Evolutionary conservation across 345 rosid genomes (phyloP), one percentile per base, ranked within the genome.

Genomic region (Syzygium grande): DNA sequence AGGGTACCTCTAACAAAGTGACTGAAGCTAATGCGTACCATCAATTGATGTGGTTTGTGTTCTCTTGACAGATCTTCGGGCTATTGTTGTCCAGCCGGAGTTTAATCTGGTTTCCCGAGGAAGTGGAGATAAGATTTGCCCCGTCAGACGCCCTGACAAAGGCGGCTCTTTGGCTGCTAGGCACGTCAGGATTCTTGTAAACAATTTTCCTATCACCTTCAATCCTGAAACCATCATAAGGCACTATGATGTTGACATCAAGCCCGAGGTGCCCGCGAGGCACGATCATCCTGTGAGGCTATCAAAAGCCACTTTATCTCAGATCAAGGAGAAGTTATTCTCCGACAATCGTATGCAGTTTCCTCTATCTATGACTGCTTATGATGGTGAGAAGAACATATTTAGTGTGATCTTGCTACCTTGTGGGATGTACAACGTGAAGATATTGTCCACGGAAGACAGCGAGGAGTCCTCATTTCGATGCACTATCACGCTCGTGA

Each of bases 351-450:
- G 93, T 5, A 22, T 63, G 16, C 53, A 80, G 27, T 95, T 97
- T 85, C 97, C 98, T 11, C 53, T 91, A 9, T 85, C 92, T 19
- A 93, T 92, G 96, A 96, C 97, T 5, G 96, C 95, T 9, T 96
- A 97, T 88, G 98, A 96, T 88, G 97, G 98, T 52, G 96, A 96
- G 92, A 95, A 95, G 94, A 97, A 94, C 89, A 95, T 96, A 46
- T 96, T 94, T 86, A 96, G 98, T 85, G 97, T 96, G 2, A 91
- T 90, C 86, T 80, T 68, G 8, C 85, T 97, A 78, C 95, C 97
- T 22, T 90, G 91, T 2, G 97, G 96, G 25, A 88, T 88, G 34
- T 95, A 86, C 54, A 89, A 80, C 87, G 98, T 94, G 65, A 91
- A 92, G 15, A 90, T 93, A 78, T 87, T 91, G 0, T 91, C 89